phyloP scores from a whole-genome alignment of 768 basidiomycete species.

The Collybia mongolica region DNA sequence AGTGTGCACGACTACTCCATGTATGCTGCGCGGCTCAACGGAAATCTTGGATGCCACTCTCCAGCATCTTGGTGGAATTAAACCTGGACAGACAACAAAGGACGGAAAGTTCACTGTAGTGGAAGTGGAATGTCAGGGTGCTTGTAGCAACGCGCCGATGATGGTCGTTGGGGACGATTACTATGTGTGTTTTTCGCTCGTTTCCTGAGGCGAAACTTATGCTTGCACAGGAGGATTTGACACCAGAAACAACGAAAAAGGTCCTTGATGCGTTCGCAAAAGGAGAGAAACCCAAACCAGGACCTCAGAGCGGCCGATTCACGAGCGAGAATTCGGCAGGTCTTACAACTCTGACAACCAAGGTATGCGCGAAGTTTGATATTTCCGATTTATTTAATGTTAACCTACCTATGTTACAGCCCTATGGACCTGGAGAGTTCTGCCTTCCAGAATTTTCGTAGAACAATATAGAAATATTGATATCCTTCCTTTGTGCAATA shows the following conservation, averaged over 20 bases:
- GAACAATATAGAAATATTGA: conserved; percentile 1
- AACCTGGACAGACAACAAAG: conserved; percentile 89
- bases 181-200: conserved; percentile 59
- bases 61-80: conserved; percentile 77
- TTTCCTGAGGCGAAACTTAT: conserved; percentile 6
- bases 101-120: conserved; percentile 97
- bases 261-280: conserved; percentile 77
- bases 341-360: conserved; percentile 72
- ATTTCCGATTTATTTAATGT: not conserved
- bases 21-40: conserved; percentile 91
- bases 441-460: conserved; percentile 83
- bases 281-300: conserved; percentile 89
- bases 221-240: conserved; percentile 73
- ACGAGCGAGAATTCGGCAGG: conserved; percentile 95
- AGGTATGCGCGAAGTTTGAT: conserved; percentile 44
- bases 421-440: conserved; percentile 91
- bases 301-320: conserved; percentile 83
- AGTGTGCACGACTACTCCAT: conserved; percentile 98
- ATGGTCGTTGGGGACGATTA: conserved; percentile 95
- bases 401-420: conserved; percentile 44
- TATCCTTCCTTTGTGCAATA: not conserved
- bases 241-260: conserved; percentile 71
- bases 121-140: conserved; percentile 98
- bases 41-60: conserved; percentile 86
- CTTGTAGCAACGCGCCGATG: conserved; percentile 98